Conservation (phyloP, 148 eudicot species). For the Camellia lanceoleosa region DNA sequence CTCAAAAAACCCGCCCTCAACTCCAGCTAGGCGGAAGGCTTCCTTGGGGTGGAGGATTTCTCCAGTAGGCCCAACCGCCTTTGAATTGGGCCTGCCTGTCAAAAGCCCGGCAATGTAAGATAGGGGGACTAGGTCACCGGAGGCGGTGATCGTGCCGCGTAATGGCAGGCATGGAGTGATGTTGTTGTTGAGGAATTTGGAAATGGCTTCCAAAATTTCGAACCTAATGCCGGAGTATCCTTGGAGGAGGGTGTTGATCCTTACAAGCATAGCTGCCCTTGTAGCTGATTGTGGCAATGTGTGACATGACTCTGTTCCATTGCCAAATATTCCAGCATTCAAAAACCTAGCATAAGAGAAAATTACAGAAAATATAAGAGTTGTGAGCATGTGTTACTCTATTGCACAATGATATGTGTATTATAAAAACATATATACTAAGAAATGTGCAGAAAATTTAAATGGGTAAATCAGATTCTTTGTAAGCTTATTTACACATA, state of each 20-base stretch:
- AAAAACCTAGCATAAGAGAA: constrained; percentile 24
- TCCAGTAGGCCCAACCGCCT: constrained; percentile 28
- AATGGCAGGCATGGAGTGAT: constrained; percentile 37
- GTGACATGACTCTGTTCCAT: constrained; percentile 32
- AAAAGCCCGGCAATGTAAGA: constrained; percentile 41
- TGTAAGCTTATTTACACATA: no score
- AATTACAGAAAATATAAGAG: no score
- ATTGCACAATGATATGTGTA: no score
- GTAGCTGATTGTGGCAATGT: constrained; percentile 42
- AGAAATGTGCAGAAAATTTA: no score
- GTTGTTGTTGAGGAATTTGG: constrained; percentile 33
- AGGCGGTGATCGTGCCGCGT: constrained; percentile 41
- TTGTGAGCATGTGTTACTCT: no score
- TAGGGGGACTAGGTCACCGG: constrained; percentile 42
- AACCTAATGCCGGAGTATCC: constrained; percentile 49
- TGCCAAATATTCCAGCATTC: constrained; percentile 49
- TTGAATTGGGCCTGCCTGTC: constrained; percentile 38
- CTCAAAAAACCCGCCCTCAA: constrained; percentile 28
- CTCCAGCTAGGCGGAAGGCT: constrained; percentile 32
- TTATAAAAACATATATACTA: no score
- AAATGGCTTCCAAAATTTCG: constrained; percentile 37
- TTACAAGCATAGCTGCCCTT: constrained; percentile 43
- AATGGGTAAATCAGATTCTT: no score
- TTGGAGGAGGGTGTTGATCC: constrained; percentile 50
- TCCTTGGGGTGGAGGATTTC: constrained; percentile 15